Percentiles rank a stretch among this genome's conserved stretches.
phyloP scores from a whole-genome alignment of 192 early-diverging fungal genomes.

The Rhizoclosmatium sp. region DNA sequence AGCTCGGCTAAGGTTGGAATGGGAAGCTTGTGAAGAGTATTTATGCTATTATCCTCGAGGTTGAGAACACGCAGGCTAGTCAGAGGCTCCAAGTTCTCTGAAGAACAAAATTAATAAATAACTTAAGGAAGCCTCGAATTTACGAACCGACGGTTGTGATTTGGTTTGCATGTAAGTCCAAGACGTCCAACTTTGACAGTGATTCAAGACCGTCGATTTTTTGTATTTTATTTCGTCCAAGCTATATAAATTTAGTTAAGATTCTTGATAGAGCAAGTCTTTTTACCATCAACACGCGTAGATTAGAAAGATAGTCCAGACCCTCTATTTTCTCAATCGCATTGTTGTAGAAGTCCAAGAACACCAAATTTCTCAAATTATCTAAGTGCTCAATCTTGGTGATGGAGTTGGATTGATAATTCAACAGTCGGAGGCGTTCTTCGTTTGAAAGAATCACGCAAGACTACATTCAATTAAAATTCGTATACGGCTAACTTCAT shows the following conservation, averaged over 20 bases:
- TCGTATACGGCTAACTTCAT: not conserved
- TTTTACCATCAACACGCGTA: slow-evolving; percentile 58
- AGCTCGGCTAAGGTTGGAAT: slow-evolving; percentile 49
- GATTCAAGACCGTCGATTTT: slow-evolving; percentile 47
- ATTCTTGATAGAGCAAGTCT: not conserved
- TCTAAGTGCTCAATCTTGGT: slow-evolving; percentile 51
- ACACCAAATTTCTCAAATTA: slow-evolving; percentile 54
- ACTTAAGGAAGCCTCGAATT: not conserved
- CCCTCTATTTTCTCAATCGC: slow-evolving; percentile 43
- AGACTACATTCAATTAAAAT: not conserved
- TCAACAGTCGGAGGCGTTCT: slow-evolving; percentile 52
- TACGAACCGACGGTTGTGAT: slow-evolving; percentile 52
- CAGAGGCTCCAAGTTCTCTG: slow-evolving; percentile 55
- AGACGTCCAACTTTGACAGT: slow-evolving; percentile 54
- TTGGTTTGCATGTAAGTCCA: slow-evolving; percentile 61
- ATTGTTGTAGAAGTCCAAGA: slow-evolving; percentile 66
- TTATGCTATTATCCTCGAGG: slow-evolving; percentile 60
- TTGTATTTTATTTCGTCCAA: slow-evolving; percentile 58
- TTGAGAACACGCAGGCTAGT: slow-evolving; percentile 56
- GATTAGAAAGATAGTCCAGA: slow-evolving; percentile 43
- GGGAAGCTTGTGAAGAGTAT: slow-evolving; percentile 33
- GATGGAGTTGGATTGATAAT: slow-evolving; percentile 63
- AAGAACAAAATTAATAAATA: slow-evolving; percentile 9
- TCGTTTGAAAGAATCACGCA: slow-evolving; percentile 46
- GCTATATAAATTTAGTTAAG: slow-evolving; percentile 20